Percentiles rank a stretch among this genome's conserved stretches.
Evolutionary conservation across 306 rosid species (phyloP).

Genomic region (Acacia acuminata): DNA sequence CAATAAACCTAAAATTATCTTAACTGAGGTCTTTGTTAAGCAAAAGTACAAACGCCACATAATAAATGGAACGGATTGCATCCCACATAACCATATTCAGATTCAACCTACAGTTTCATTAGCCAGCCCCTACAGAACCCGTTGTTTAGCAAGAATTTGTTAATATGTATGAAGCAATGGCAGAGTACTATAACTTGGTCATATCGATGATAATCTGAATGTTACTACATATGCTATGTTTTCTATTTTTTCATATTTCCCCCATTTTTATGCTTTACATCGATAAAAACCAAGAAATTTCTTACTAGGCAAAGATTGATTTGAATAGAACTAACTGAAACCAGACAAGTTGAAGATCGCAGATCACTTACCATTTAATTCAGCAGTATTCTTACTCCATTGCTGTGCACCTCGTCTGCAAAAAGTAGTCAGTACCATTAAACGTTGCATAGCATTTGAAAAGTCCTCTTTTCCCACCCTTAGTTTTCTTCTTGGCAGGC

Average conservation of each 20-base stretch:
- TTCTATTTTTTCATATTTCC: not conserved
- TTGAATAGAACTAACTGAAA: not conserved
- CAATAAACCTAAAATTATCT: not conserved
- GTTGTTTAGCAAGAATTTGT: not conserved
- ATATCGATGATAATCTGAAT: slow-evolving; percentile 10
- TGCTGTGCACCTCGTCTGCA: slow-evolving; percentile 48
- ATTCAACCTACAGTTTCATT: not conserved
- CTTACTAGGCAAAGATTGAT: slow-evolving; percentile 11
- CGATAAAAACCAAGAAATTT: slow-evolving; percentile 6
- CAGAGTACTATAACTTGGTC: not conserved
- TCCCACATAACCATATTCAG: not conserved
- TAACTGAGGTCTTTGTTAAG: not conserved
- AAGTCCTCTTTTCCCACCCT: not conserved
- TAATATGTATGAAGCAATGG: not conserved
- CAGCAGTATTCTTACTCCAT: slow-evolving; percentile 30
- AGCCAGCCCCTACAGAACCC: not conserved
- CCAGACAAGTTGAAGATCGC: not conserved
- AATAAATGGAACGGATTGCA: slow-evolving; percentile 7
- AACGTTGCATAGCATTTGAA: not conserved
- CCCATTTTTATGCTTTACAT: not conserved
- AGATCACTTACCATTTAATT: slow-evolving; percentile 43
- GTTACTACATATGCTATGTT: not conserved
- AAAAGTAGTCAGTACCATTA: slow-evolving; percentile 18
- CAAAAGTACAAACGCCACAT: not conserved
- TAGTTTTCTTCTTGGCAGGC: not conserved